Base-by-base conservation (phyloP, 257 asterid genomes). In the Lycium barbarum region DNA sequence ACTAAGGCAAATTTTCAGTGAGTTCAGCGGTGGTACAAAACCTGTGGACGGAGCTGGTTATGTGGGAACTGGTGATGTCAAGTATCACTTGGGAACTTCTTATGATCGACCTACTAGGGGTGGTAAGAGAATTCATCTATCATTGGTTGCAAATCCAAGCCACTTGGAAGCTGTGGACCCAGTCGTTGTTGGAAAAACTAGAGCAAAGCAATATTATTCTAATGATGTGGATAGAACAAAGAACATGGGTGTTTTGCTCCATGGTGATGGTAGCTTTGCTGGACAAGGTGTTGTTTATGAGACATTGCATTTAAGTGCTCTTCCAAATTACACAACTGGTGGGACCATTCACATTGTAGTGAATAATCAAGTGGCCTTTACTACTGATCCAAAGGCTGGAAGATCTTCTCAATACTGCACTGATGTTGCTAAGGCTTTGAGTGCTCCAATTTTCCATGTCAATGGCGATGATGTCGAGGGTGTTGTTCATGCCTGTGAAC, bases 121-220 rank as follows among this genome's bases (percentile, higher is more conserved):
- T n/a, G n/a, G n/a, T n/a, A n/a, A n/a, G n/a, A n/a, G n/a, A n/a
- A n/a, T n/a, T n/a, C n/a, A n/a, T n/a, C n/a, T n/a, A n/a, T n/a
- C n/a, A n/a, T n/a, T n/a, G n/a, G n/a, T n/a, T n/a, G n/a, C n/a
- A n/a, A n/a, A n/a, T n/a, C n/a, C n/a, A n/a, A n/a, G n/a, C n/a
- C n/a, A n/a, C n/a, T n/a, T n/a, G n/a, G 96, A 95, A 90, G 99
- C 99, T 49, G 99, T 95, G 79, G 98, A 95, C 85, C 97, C 99
- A 11, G 93, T 95, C 81, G 99, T 95, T 57, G 86, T 95, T 85
- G 99, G 99, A 78, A 96, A 96, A 89, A 96, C 99, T 80, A 92
- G 99, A 89, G 98, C 96, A 61, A 96, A 96, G 84, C 99, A 96
- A 65, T 96, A 94, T 88, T 96, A 91, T 86, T 92, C 98, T 59